Conservation (phyloP, 257 asterid species). For the Gynochthodes officinalis region DNA sequence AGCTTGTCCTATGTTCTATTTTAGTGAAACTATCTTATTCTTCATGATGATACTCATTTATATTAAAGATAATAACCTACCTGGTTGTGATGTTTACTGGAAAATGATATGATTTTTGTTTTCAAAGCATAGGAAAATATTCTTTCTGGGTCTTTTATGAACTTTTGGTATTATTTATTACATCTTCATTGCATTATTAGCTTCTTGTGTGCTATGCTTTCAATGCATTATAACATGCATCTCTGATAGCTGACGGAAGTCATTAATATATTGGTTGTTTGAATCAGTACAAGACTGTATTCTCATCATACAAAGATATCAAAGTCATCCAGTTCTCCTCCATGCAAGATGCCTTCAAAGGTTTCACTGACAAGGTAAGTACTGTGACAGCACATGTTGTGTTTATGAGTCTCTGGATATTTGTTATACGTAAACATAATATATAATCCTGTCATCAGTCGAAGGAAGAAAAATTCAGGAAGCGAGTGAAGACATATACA, state of each 20-base stretch:
- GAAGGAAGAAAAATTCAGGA: constrained; percentile 75
- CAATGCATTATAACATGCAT: background rate
- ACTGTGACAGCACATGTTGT: constrained; percentile 18
- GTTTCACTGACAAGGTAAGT: constrained; percentile 84
- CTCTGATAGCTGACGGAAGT: background rate
- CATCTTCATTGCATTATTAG: background rate
- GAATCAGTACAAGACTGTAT: constrained; percentile 65
- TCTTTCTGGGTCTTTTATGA: background rate
- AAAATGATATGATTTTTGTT: background rate
- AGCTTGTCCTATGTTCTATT: background rate
- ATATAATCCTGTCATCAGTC: constrained; percentile 36
- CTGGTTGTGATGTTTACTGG: background rate
- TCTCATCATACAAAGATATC: constrained; percentile 71
- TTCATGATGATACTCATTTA: background rate
- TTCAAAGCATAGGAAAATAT: background rate
- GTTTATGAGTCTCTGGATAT: background rate
- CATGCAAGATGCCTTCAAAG: constrained; percentile 82
- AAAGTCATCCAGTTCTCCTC: constrained; percentile 90
- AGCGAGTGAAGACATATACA: constrained; percentile 70
- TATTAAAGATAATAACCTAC: background rate
- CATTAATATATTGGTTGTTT: constrained; percentile 14
- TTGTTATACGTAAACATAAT: background rate
- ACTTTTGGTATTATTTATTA: background rate
- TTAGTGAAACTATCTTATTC: background rate
- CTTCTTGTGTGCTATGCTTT: background rate